A percentile compares a stretch with the other conserved stretches of the same genome.
Evolutionary conservation across 2,329 filamentous ascomycete species (phyloP).

Genomic region (Endoconidiophora laricicola): DNA sequence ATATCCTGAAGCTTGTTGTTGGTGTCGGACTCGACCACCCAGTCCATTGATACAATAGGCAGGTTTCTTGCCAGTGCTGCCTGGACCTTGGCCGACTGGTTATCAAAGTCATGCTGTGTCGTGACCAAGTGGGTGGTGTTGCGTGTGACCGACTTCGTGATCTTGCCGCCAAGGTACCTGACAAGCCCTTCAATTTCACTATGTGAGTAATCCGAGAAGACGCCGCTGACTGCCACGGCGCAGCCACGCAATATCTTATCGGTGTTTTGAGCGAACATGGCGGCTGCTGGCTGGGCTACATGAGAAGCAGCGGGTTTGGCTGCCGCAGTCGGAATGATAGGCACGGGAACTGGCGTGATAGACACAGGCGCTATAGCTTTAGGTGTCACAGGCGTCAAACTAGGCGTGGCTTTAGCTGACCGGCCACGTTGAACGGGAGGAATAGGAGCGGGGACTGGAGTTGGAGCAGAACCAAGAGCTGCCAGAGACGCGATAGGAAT

Average conservation of each 20-base stretch:
- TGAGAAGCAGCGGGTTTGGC: too few species aligned
- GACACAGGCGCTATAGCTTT: too few species aligned
- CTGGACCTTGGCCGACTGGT: constrained; percentile 33
- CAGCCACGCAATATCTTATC: constrained; percentile 21
- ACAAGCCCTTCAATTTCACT: constrained; percentile 29
- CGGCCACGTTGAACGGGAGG: too few species aligned
- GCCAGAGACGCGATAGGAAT: too few species aligned
- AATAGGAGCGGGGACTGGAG: neutral
- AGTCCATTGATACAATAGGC: constrained; percentile 40
- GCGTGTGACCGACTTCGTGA: constrained; percentile 30
- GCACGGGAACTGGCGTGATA: neutral
- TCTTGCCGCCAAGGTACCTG: constrained; percentile 30
- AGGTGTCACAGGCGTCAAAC: too few species aligned
- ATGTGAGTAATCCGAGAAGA: constrained; percentile 38
- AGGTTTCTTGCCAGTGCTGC: constrained; percentile 30
- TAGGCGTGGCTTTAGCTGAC: too few species aligned
- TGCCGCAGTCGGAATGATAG: neutral
- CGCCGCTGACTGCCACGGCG: constrained; percentile 42
- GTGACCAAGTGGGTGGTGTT: constrained; percentile 40
- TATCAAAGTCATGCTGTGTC: constrained; percentile 34
- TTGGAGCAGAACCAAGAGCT: neutral
- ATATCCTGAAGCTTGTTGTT: constrained; percentile 17
- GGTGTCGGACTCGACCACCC: constrained; percentile 41
- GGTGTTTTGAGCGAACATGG: neutral
- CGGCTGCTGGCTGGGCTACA: neutral